A percentile compares a stretch with the other conserved stretches of the same genome.
These are phyloP conservation scores for Pseudocercospora fuligena DNA, from an alignment of 2,329 filamentous ascomycete genomes.

Conservation along the genomic window DNA sequence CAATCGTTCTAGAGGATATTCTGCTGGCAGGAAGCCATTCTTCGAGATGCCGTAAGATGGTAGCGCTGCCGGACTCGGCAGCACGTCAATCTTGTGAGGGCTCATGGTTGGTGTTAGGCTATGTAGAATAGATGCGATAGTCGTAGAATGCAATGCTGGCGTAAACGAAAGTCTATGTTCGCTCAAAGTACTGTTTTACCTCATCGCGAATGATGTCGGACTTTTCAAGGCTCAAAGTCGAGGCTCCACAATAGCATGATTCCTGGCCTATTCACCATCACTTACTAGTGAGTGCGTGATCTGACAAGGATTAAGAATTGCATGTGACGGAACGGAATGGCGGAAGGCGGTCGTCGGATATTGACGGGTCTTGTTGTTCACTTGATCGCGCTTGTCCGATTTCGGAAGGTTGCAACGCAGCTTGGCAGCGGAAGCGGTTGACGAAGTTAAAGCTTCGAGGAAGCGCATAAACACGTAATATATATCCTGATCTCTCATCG, in stretches of 20 bases:
- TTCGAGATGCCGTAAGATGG: constrained; percentile 33
- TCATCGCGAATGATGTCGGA: neutral
- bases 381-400: neutral
- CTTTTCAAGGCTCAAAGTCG: neutral
- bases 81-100: constrained; percentile 31
- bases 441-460: neutral
- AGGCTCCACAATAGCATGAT: neutral
- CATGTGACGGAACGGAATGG: constrained; percentile 11
- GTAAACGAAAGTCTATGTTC: neutral
- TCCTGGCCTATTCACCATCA: neutral
- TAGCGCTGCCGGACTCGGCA: constrained; percentile 30
- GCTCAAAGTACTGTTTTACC: neutral
- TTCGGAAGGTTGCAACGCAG: neutral
- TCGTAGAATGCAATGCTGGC: neutral
- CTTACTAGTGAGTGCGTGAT: neutral
- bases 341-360: constrained; percentile 1
- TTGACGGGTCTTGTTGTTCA: neutral
- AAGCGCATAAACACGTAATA: constrained; percentile 3
- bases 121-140: neutral
- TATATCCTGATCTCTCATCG: constrained; percentile 4
- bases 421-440: constrained; percentile 2
- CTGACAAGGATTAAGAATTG: neutral
- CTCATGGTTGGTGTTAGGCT: constrained; percentile 29
- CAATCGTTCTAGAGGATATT: constrained; percentile 75
- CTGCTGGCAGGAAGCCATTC: constrained; percentile 82